phyloP scores from a whole-genome alignment of 108 stramenopile species.

The Skeletonema marinoi region DNA sequence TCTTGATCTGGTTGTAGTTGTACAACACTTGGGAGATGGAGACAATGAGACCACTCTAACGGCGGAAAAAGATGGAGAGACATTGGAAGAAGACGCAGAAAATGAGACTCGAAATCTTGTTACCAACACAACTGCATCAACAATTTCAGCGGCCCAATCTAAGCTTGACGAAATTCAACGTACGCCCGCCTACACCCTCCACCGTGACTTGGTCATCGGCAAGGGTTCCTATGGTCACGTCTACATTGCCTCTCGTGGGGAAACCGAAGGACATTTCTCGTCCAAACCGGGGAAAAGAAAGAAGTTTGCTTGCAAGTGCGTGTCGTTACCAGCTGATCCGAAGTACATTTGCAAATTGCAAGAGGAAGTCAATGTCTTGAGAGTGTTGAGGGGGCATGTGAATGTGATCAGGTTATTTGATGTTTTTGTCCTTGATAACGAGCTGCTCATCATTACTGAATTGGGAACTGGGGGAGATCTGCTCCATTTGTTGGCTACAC shows the following conservation, averaged over 20 bases:
- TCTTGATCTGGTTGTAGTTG: not conserved
- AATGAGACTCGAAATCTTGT: not conserved
- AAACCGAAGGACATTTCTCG: slow-evolving; percentile 68
- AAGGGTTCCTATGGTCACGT: slow-evolving; percentile 92
- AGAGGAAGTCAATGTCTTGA: slow-evolving; percentile 90
- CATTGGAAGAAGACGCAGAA: not conserved
- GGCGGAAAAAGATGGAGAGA: not conserved
- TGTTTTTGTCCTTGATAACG: slow-evolving; percentile 80
- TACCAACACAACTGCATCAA: not conserved
- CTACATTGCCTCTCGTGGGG: slow-evolving; percentile 86
- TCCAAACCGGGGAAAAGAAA: slow-evolving; percentile 72
- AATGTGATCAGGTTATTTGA: slow-evolving; percentile 83
- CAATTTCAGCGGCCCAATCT: not conserved
- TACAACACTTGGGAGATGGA: not conserved
- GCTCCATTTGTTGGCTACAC: slow-evolving; percentile 89
- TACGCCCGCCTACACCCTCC: slow-evolving; percentile 85
- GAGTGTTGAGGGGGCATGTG: slow-evolving; percentile 82
- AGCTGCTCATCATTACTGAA: slow-evolving; percentile 89
- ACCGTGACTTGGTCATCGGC: slow-evolving; percentile 88
- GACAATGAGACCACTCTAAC: not conserved
- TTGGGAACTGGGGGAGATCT: slow-evolving; percentile 88
- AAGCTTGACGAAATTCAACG: slow-evolving; percentile 53
- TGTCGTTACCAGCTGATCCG: slow-evolving; percentile 86
- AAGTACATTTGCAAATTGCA: slow-evolving; percentile 93
- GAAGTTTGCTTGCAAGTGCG: slow-evolving; percentile 92